Evolutionary conservation across 306 rosid species (phyloP).

Genomic region (Quercus berberidifolia): DNA sequence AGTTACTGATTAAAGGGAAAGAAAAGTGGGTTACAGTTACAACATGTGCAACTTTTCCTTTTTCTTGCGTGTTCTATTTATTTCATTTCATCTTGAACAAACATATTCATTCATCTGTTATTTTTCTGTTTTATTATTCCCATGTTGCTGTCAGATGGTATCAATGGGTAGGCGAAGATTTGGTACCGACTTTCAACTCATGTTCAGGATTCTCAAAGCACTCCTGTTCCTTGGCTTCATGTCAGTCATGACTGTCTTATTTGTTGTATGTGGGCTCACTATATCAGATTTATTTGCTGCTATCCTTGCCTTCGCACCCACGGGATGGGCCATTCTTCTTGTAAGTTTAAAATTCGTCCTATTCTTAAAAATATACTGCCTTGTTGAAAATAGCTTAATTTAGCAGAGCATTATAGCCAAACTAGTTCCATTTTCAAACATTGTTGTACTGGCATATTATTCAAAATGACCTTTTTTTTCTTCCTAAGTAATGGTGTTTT

Average conservation of each 20-base stretch:
- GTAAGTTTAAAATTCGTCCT: conserved; percentile 42
- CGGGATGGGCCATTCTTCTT: conserved; percentile 89
- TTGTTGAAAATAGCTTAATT: neutral
- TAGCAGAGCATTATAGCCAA: neutral
- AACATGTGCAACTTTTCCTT: neutral
- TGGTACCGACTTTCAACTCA: conserved; percentile 86
- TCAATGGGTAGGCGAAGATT: conserved; percentile 91
- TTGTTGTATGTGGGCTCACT: conserved; percentile 80
- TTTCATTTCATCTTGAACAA: neutral
- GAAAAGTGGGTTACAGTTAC: neutral
- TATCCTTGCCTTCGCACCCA: conserved; percentile 83
- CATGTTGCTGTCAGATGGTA: conserved; percentile 58
- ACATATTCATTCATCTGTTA: conserved; percentile 1
- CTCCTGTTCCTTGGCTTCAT: conserved; percentile 87
- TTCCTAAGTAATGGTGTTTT: too few relatives aligned
- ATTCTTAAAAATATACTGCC: neutral
- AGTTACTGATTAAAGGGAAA: neutral
- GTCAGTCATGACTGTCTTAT: conserved; percentile 85
- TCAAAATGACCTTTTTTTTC: neutral
- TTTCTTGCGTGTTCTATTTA: neutral
- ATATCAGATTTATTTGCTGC: conserved; percentile 86
- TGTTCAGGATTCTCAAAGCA: conserved; percentile 88
- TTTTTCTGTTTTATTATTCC: conserved; percentile 16
- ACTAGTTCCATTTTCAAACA: neutral
- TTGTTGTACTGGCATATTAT: neutral